Evolutionary conservation across 805 yeast genomes (phyloP), one percentile per base, ranked within the genome.

Genomic region (Maudiozyma barnettii): DNA sequence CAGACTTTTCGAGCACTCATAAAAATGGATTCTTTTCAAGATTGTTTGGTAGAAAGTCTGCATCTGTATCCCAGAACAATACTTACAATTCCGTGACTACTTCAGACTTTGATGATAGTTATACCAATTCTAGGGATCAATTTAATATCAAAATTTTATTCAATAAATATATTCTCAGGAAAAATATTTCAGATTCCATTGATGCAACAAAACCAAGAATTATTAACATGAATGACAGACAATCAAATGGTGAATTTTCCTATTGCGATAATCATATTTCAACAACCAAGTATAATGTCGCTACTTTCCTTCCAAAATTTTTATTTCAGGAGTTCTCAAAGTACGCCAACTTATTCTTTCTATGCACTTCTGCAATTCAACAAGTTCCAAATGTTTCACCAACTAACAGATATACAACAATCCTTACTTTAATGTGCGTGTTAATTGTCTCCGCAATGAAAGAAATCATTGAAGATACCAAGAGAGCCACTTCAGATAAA

Each of bases 331-430:
- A 93, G 67, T 95, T 93, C 67, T 86, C 96, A 51, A 93, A 91
- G 66, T 95, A 93, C 63, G 97, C 99, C 10, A 93, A 93, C 62
- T 71, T 93, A 64, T 93, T 93, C 68, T 93, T 93, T 65, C 70
- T 93, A 45, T 86, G 87, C 69, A 93, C 99, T 0, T 84, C 97
- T 1, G 74, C 78, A 36, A 91, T 93, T 56, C 99, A 93, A 69
- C 99, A 93, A 65, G 98, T 93, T 12, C 99, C 99, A 3, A 77
- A 82, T 53, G 98, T 93, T 4, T 81, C 96, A 0, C 99, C 99
- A 12, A 93, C 98, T 0, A 93, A 93, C 67, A 70, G 97, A 66
- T 93, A 81, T 60, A 93, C 99, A 4, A 93, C 99, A 0, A 85
- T 93, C 40, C 95, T 95, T 43, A 95, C 99, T 0, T 73, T 93